Conservation (phyloP, 768 basidiomycete species). For the Leucosporidium scottii region DNA sequence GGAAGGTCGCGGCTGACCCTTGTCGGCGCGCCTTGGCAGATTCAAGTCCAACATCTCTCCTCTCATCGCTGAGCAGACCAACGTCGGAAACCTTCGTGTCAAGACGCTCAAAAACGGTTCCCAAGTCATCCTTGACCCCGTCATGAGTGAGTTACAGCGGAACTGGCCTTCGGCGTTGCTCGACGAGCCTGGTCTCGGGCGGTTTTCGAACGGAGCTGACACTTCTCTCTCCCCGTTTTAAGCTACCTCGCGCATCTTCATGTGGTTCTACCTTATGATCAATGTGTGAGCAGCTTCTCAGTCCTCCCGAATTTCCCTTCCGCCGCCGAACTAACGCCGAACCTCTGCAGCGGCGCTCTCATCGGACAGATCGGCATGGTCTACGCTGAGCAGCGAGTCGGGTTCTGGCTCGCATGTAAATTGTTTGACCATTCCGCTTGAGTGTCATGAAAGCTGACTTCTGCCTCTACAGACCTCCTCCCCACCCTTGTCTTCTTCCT, state of each 20-base stretch:
- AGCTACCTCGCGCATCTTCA: conserved; percentile 62
- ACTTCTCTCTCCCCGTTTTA: too few species aligned
- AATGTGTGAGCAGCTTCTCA: not conserved
- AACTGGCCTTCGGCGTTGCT: too few species aligned
- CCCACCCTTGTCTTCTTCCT: not conserved
- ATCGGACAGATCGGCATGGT: conserved; percentile 53
- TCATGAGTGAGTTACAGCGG: conserved; percentile 42
- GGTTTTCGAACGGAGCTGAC: too few species aligned
- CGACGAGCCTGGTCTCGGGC: too few species aligned
- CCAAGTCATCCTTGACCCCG: conserved; percentile 67
- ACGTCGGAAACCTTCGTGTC: conserved; percentile 11
- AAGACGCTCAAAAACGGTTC: conserved; percentile 48
- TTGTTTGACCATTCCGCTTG: too few species aligned
- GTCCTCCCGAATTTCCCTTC: too few species aligned
- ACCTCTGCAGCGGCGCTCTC: conserved; percentile 67
- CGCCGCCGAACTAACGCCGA: conserved; percentile 44
- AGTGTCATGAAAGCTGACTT: too few species aligned
- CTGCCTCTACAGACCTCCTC: too few species aligned
- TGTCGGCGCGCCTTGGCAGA: too few species aligned
- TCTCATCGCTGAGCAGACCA: conserved; percentile 63
- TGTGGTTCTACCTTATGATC: conserved; percentile 37
- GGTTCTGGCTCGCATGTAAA: conserved; percentile 40
- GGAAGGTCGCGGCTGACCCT: too few species aligned
- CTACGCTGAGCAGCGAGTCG: conserved; percentile 38
- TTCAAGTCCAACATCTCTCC: conserved; percentile 59